phyloP scores from a whole-genome alignment of 2,329 filamentous ascomycete species.

The Aspergillus latus region DNA sequence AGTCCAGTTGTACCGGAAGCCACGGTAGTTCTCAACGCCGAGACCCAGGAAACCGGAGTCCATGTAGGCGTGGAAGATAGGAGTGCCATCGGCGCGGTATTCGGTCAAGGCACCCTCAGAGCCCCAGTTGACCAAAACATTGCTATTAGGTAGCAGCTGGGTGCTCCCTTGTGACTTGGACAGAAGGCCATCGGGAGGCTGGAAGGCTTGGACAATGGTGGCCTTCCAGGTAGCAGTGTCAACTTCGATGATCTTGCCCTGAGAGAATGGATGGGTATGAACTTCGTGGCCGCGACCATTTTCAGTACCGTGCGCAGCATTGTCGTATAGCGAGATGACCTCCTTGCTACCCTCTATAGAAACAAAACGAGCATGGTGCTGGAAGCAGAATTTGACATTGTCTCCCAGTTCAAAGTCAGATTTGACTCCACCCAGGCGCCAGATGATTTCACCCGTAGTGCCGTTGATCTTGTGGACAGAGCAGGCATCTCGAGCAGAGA shows the following conservation, averaged over 20 bases:
- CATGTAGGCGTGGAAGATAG: slow-evolving; percentile 37
- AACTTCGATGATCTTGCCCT: slow-evolving; percentile 48
- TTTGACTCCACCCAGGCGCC: neutral
- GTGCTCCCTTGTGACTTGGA: slow-evolving; percentile 27
- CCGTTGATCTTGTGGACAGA: neutral
- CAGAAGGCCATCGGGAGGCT: slow-evolving; percentile 23
- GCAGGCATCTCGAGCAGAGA: neutral
- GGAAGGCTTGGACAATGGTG: slow-evolving; percentile 9
- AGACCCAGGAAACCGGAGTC: slow-evolving; percentile 20
- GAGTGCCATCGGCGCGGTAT: slow-evolving; percentile 26
- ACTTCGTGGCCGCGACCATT: slow-evolving; percentile 34
- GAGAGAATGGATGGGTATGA: slow-evolving; percentile 43
- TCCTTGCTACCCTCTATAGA: neutral
- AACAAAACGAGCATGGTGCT: neutral
- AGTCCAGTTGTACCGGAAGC: neutral
- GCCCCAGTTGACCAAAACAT: slow-evolving; percentile 34
- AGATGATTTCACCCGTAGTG: neutral
- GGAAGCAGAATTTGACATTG: neutral
- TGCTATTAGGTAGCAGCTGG: slow-evolving; percentile 28
- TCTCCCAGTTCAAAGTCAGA: neutral
- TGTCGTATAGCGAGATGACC: neutral
- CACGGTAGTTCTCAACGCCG: slow-evolving; percentile 1
- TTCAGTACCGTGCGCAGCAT: neutral
- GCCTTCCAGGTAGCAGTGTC: slow-evolving; percentile 38
- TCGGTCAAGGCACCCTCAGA: slow-evolving; percentile 24